Conservation (phyloP, 768 basidiomycete species). For the Daedaleopsis nitida region DNA sequence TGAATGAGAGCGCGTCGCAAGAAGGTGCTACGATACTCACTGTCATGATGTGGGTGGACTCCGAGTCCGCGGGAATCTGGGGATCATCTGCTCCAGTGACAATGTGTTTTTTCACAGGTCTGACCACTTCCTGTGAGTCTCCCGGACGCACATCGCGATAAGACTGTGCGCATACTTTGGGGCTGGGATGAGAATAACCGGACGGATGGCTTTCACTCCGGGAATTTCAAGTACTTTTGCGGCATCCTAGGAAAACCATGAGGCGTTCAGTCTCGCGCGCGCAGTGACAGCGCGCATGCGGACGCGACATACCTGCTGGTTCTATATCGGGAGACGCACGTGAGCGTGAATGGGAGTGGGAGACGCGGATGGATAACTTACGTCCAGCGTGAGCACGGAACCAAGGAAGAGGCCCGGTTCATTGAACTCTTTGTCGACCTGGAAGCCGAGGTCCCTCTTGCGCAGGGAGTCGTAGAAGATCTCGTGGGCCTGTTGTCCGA, state of each 20-base stretch:
- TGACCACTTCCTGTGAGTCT: constrained; percentile 23
- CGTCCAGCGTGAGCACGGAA: constrained; percentile 51
- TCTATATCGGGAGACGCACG: background rate
- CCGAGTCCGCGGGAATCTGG: constrained; percentile 44
- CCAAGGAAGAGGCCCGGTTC: constrained; percentile 58
- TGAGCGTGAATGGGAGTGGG: background rate
- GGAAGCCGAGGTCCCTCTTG: constrained; percentile 45
- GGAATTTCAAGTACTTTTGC: constrained; percentile 43
- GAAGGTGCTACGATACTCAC: constrained; percentile 33
- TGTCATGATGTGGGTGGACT: constrained; percentile 56
- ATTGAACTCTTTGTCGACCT: constrained; percentile 55
- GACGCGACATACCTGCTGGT: constrained; percentile 15
- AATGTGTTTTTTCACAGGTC: constrained; percentile 46
- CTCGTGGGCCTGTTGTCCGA: constrained; percentile 45
- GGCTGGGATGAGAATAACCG: constrained; percentile 45
- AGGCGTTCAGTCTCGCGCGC: background rate
- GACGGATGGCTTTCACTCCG: constrained; percentile 62
- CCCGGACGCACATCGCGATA: background rate
- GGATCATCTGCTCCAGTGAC: constrained; percentile 45
- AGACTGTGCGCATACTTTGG: constrained; percentile 40
- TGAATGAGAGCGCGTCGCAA: background rate
- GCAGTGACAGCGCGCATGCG: background rate
- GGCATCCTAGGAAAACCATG: constrained; percentile 43
- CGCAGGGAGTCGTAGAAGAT: constrained; percentile 49
- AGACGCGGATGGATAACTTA: constrained; percentile 26